Evolutionary conservation across 306 rosid genomes (phyloP), one percentile per base, ranked within the genome.

Genomic region (Inga leiocalycina): DNA sequence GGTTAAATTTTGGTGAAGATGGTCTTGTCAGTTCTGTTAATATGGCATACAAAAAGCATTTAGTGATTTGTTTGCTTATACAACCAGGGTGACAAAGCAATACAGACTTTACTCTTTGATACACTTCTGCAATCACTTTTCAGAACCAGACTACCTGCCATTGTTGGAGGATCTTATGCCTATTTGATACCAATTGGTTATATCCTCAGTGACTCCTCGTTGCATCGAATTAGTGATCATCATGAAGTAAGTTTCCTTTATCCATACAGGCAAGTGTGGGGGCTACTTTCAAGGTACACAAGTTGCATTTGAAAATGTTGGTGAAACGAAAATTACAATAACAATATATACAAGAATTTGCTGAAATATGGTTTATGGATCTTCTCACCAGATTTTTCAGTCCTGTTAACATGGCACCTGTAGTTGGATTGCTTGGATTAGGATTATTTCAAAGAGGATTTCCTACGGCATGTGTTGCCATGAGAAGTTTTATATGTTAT

Each of bases 51-150:
- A 46, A 43, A 32, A n/a, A 24, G 49, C 43, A 2, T 56, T 61
- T 61, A 67, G 52, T 77, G 44, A 81, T 78, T 81, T 85, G 83
- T 59, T 79, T 85, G 76, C 37, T 79, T 59, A 30, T 85, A 72
- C 44, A 49, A 84, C 57, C 87, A 96, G 99, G 98, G 94, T 19
- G 99, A 96, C 78, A 96, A 96, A 86, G 99, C 93, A 9, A 92
- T 96, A 83, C 99, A 96, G 84, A 91, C 99, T 49, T 90, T 96
- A 54, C 98, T 93, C 68, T 96, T 93, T 83, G 99, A 96, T 81
- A 96, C 99, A 41, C 98, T 96, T 88, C 97, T 96, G 45, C 99
- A 96, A 91, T 90, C 99, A 19, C 98, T 96, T 67, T 96, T 96
- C 46, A 97, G 99, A 76, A 93, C 99, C 49, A 89, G 99, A 84